Evolutionary conservation across 108 stramenopile species (phyloP), one percentile per base, ranked within the genome.

Genomic region (Nitzschia sp.): DNA sequence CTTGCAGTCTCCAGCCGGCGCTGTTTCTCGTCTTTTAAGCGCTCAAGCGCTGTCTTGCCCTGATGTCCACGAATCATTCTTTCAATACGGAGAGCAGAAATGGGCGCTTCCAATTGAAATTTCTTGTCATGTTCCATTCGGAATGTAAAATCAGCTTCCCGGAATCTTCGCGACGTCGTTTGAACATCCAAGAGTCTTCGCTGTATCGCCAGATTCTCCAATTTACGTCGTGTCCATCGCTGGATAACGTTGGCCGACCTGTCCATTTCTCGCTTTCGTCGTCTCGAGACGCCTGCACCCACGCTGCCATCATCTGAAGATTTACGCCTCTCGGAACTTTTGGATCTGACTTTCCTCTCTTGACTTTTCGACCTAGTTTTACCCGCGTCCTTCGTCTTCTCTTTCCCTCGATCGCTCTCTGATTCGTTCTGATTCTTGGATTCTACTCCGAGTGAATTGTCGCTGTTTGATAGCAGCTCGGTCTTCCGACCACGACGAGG

Each of bases 191-290:
- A 13, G 13, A 41, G 29, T 32, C 30, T 22, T 4, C 13, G 5
- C 28, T 16, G 9, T n/a, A n/a, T n/a, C n/a, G n/a, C n/a, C n/a
- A n/a, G n/a, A n/a, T n/a, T n/a, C 27, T 2, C 28, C 3, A 56
- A 4, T 6, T 29, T 8, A 28, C 55, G 23, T 5, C 55, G 55
- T 15, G 31, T 5, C 55, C 55, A 56, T 30, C 30, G 25, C 27
- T 56, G 55, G 4, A 56, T 25, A 31, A 56, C 30, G 5, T 28
- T n/a, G 2, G 30, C 21, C 5, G 55, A 22, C 55, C 17, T 56
- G 9, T 32, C 55, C 30, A 29, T 28, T n/a, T 56, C 55, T 6
- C 55, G 55, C 55, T 56, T 22, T 50, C 48, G 48, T 21, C 48
- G 48, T 21, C 48, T 16, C 21, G 48, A 50, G 4, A n/a, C 16